These are phyloP conservation scores for Yamadazyma sp. DNA, from an alignment of 1,139 yeast genomes.

Conservation along the genomic window DNA sequence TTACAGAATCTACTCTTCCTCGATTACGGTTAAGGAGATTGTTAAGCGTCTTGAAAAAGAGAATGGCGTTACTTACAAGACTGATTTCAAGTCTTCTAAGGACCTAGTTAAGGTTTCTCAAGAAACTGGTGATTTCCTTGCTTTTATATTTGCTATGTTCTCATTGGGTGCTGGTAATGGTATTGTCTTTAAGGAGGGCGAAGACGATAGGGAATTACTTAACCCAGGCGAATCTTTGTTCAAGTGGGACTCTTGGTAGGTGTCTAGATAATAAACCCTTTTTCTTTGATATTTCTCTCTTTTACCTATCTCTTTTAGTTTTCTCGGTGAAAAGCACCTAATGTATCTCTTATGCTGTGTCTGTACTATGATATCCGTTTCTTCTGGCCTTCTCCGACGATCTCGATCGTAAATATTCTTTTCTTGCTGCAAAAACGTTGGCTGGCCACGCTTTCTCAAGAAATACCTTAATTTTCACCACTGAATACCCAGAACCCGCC, in stretches of 20 bases:
- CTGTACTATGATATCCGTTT: no score
- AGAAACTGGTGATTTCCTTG: conserved; percentile 17
- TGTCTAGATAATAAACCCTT: no score
- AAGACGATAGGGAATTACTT: conserved; percentile 48
- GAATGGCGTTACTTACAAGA: conserved; percentile 29
- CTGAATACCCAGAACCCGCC: no score
- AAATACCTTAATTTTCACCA: no score
- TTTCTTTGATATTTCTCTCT: no score
- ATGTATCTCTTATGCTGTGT: no score
- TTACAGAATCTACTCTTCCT: conserved; percentile 46
- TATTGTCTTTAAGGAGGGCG: conserved; percentile 21
- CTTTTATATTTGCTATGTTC: conserved; percentile 29
- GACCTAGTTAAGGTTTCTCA: conserved; percentile 18
- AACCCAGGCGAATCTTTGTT: conserved; percentile 55
- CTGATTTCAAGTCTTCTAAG: conserved; percentile 24
- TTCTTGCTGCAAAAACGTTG: no score
- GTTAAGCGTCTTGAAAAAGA: conserved; percentile 40
- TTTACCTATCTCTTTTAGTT: no score
- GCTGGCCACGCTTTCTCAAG: no score
- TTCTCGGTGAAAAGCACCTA: no score
- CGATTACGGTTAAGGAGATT: conserved; percentile 36
- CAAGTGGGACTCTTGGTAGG: conserved; percentile 41
- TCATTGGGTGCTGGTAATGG: conserved; percentile 40
- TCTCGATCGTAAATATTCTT: no score
- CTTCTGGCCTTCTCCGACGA: no score